Evolutionary conservation across 2,329 filamentous ascomycete species (phyloP).

Genomic region (Xylaria sp.): DNA sequence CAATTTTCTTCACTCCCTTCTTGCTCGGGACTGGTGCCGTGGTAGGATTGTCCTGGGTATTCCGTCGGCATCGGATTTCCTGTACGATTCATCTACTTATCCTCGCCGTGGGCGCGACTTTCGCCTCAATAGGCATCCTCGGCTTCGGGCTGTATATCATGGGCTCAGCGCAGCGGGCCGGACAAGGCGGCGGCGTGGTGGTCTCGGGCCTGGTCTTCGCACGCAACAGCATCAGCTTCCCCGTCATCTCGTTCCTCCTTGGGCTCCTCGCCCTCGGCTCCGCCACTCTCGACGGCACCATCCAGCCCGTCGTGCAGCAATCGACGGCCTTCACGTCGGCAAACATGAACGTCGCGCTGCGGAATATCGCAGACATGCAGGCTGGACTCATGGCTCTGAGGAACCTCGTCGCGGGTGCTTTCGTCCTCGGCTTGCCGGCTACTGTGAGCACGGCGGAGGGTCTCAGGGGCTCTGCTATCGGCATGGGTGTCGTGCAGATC

Average conservation of each 20-base stretch:
- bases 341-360: conserved; percentile 58
- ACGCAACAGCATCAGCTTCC: conserved; percentile 49
- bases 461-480: conserved; percentile 55
- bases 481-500: conserved; percentile 56
- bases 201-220: conserved; percentile 37
- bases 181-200: conserved; percentile 43
- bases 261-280: conserved; percentile 60
- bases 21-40: conserved; percentile 54
- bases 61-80: conserved; percentile 51
- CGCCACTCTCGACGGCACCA: conserved; percentile 55
- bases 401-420: conserved; percentile 55
- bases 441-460: conserved; percentile 52
- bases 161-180: conserved; percentile 35
- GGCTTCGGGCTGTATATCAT: conserved; percentile 59
- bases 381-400: conserved; percentile 57
- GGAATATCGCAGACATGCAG: conserved; percentile 62
- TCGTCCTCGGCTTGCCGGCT: conserved; percentile 57
- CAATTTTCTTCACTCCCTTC: conserved; percentile 59
- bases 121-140: conserved; percentile 57
- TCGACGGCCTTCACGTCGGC: conserved; percentile 62
- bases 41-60: conserved; percentile 50
- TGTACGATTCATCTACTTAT: conserved; percentile 50
- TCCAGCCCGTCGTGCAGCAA: conserved; percentile 57
- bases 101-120: conserved; percentile 53
- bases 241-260: conserved; percentile 59